These are phyloP conservation scores for Cordyceps farinosa DNA, from an alignment of 2,329 filamentous ascomycete genomes.

Conservation along the genomic window DNA sequence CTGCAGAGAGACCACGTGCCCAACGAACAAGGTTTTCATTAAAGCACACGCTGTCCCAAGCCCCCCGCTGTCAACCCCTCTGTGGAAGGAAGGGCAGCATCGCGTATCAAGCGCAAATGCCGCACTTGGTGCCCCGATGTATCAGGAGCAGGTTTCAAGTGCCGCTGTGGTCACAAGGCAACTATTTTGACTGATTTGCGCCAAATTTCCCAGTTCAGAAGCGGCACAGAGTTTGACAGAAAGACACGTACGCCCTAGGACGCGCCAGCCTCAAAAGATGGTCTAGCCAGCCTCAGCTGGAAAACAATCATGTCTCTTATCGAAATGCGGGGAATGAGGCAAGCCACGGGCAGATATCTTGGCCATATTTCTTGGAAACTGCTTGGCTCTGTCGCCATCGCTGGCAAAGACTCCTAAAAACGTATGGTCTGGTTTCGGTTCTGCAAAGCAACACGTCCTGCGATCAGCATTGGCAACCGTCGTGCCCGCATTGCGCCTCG, in stretches of 20 bases:
- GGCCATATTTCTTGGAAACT: constrained; percentile 3
- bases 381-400: constrained; percentile 3
- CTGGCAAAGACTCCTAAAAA: not conserved
- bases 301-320: not conserved
- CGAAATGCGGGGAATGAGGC: not conserved
- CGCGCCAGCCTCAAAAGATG: not conserved
- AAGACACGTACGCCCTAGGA: not conserved
- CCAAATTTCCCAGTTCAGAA: not conserved
- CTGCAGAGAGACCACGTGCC: not conserved
- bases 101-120: not conserved
- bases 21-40: not conserved
- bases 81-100: not conserved
- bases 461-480: constrained; percentile 10
- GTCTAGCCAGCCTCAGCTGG: not conserved
- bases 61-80: not conserved
- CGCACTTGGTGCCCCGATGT: not conserved
- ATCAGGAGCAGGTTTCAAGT: too few relatives aligned
- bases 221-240: not conserved
- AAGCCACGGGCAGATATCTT: constrained; percentile 5
- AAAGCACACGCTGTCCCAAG: not conserved
- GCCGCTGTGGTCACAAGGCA: not conserved
- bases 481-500: constrained; percentile 8
- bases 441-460: not conserved
- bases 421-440: not conserved
- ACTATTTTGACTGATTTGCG: not conserved